Base-by-base conservation (phyloP, 768 basidiomycete species). In the Lepiota subincarnata region DNA sequence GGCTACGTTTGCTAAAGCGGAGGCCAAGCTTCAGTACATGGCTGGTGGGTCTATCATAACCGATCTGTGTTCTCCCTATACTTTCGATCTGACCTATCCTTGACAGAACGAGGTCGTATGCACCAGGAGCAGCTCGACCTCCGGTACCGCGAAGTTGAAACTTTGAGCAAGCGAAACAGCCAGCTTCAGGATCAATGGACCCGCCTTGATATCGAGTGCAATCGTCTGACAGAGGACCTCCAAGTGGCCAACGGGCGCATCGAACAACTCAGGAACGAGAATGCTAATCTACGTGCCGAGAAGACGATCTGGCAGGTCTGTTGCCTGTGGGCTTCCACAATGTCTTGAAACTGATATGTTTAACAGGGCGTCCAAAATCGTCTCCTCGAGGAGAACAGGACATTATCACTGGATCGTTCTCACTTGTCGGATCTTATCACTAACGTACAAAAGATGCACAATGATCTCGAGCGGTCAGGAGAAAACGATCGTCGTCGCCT, bases 221-320 rank as follows among this genome's bases (percentile, higher is more conserved):
- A 79, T 57, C 79, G 87, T 50, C 79, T 85, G 34, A 71, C 80
- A 13, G 86, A 89, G 40, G 86, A 90, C 40, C 71, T 89, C 8
- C 73, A 81, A 18, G 67, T 75, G 6, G 75, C 82, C 2, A 82
- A 80, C 56, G 73, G 79, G 20, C 77, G 78, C 19, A 70, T 86
- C 13, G 92, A 95, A 57, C 85, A 89, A 53, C 72, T 93, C 36
- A 83, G 91, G 8, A 91, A 89, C 59, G 95, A 98, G 61, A 81
- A 77, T 58, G 88, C 90, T 2, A 95, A 91, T 65, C 78, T 97
- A 14, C 83, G 88, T 39, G 94, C 93, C 0, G 96, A 98, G 78
- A 95, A 92, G 74, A 87, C 83, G 63, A 89, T 95, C 34, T 92
- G 89, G 87, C 90, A 92, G 85, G 92, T 90, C 48, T 28, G 79